Evolutionary conservation across 164 flowering plant genomes (phyloP).

Genomic region (Umbellularia californica): DNA sequence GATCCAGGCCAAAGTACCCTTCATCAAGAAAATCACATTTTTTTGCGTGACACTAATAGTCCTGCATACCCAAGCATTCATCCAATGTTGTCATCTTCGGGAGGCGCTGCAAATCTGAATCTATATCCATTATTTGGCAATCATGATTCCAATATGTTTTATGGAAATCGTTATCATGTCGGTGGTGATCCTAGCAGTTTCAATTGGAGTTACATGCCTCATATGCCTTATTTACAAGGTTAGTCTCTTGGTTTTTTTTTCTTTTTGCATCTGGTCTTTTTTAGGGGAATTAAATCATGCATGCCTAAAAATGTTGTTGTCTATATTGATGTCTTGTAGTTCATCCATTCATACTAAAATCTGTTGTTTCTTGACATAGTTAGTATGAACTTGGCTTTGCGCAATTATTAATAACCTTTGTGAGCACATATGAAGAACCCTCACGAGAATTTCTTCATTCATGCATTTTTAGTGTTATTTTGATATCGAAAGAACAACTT

Average conservation of each 20-base stretch:
- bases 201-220: constrained; percentile 43
- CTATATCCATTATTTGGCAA: constrained; percentile 34
- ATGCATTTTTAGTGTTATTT: no score
- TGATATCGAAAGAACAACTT: no score
- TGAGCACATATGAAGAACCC: no score
- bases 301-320: no score
- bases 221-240: constrained; percentile 48
- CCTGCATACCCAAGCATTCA: constrained; percentile 38
- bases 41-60: constrained; percentile 32
- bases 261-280: no score
- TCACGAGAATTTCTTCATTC: no score
- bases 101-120: constrained; percentile 34
- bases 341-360: no score
- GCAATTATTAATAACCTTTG: no score
- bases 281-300: no score
- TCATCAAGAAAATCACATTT: constrained; percentile 43
- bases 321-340: no score
- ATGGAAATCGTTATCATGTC: constrained; percentile 49
- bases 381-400: no score
- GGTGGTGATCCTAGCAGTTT: constrained; percentile 37
- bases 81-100: constrained; percentile 36
- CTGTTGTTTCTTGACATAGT: no score
- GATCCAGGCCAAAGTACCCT: constrained; percentile 40
- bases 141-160: constrained; percentile 35
- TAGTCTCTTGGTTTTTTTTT: not conserved